Conservation (phyloP, 2,329 filamentous ascomycete species). For the Elsinoe necatrix region DNA sequence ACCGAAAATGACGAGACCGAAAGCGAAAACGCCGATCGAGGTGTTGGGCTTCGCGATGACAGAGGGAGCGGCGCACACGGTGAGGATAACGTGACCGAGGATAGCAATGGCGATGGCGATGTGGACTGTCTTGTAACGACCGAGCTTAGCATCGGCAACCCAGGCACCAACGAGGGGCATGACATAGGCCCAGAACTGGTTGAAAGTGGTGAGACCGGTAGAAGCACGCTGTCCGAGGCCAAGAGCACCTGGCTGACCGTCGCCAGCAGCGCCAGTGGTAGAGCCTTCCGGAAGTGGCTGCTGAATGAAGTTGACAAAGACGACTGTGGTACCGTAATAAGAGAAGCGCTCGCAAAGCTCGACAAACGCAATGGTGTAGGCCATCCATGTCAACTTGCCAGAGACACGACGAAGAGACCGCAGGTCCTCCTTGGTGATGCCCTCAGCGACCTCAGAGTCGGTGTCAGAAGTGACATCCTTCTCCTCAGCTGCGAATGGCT, state of each 20-base stretch:
- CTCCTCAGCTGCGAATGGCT: constrained; percentile 9
- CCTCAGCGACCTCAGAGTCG: constrained; percentile 1
- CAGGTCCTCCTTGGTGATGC: constrained; percentile 34
- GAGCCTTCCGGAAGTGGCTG: constrained; percentile 26
- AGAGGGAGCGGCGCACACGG: constrained; percentile 54
- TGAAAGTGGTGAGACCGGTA: constrained; percentile 40
- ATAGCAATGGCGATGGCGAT: constrained; percentile 57
- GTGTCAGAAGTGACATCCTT: constrained; percentile 6
- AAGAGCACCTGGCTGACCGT: constrained; percentile 33
- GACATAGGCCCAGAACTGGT: constrained; percentile 43
- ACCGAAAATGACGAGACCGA: constrained; percentile 60
- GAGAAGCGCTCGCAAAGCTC: constrained; percentile 42
- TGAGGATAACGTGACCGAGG: constrained; percentile 57
- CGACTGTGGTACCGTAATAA: constrained; percentile 37
- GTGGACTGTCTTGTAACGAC: constrained; percentile 62
- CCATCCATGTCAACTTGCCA: constrained; percentile 39
- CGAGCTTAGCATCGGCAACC: constrained; percentile 59
- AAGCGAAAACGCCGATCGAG: constrained; percentile 55
- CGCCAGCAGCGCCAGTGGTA: constrained; percentile 31
- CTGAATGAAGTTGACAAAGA: constrained; percentile 44
- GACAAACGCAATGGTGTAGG: constrained; percentile 42
- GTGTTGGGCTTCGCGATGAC: constrained; percentile 51
- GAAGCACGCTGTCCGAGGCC: constrained; percentile 37
- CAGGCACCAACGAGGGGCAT: constrained; percentile 41
- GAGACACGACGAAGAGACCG: constrained; percentile 38